Evolutionary conservation across 495 filamentous ascomycete genomes (phyloP).

Genomic region (Talaromyces borbonicus): DNA sequence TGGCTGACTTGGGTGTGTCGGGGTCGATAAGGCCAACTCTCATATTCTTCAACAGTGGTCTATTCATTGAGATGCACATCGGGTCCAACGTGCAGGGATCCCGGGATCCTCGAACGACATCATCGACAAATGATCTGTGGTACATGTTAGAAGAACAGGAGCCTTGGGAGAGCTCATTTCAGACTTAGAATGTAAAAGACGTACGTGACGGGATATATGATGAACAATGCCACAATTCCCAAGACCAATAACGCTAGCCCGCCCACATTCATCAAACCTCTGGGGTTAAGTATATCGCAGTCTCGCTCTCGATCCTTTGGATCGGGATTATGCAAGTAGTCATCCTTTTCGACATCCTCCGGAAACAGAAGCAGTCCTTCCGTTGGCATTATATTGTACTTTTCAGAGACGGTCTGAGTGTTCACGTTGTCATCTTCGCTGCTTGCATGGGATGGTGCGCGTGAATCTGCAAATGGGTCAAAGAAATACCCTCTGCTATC

Average conservation of each 20-base stretch:
- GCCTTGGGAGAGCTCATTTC: neutral
- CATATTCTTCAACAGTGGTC: slow-evolving; percentile 49
- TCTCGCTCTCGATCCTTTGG: slow-evolving; percentile 53
- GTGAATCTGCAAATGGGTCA: slow-evolving; percentile 44
- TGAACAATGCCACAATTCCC: slow-evolving; percentile 58
- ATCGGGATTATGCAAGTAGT: slow-evolving; percentile 66
- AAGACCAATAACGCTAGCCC: slow-evolving; percentile 51
- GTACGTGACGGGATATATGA: slow-evolving; percentile 67
- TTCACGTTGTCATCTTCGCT: slow-evolving; percentile 61
- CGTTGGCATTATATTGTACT: slow-evolving; percentile 68
- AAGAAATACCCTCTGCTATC: slow-evolving; percentile 37
- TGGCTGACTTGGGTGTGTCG: slow-evolving; percentile 53
- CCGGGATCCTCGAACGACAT: slow-evolving; percentile 15
- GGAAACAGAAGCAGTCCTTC: slow-evolving; percentile 62
- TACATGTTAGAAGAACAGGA: no score
- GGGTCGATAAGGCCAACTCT: slow-evolving; percentile 58
- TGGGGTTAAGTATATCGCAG: slow-evolving; percentile 57
- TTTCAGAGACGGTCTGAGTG: slow-evolving; percentile 69
- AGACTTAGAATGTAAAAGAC: slow-evolving; percentile 12
- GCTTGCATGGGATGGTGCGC: slow-evolving; percentile 48
- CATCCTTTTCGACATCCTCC: slow-evolving; percentile 71
- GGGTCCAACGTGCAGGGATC: slow-evolving; percentile 32
- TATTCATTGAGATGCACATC: slow-evolving; percentile 48
- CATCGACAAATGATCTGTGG: slow-evolving; percentile 48
- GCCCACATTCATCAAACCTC: slow-evolving; percentile 60